Percentiles rank a stretch among this genome's conserved stretches.
phyloP scores from a whole-genome alignment of 2,329 filamentous ascomycete genomes.

The Magnaporthiopsis incrustans region DNA sequence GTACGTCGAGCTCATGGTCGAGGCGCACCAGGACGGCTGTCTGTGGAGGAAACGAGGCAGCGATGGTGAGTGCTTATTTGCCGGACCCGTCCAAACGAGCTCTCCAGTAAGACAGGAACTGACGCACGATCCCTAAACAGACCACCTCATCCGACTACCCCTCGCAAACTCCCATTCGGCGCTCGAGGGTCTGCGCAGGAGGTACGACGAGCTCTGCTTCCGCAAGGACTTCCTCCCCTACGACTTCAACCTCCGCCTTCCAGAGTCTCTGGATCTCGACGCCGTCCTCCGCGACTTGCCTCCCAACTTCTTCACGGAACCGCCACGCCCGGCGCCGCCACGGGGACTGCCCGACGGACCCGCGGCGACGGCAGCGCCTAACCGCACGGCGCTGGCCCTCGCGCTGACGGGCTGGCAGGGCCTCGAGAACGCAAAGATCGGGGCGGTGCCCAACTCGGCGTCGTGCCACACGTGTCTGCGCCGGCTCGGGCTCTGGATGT shows the following conservation, averaged over 20 bases:
- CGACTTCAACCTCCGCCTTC: constrained; percentile 51
- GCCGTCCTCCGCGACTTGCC: constrained; percentile 41
- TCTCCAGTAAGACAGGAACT: constrained; percentile 10
- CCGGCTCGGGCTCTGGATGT: constrained; percentile 89
- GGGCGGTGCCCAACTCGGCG: constrained; percentile 62
- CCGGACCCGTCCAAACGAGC: constrained; percentile 32
- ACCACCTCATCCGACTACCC: constrained; percentile 52
- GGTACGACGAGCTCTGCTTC: constrained; percentile 55
- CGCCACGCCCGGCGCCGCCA: constrained; percentile 24
- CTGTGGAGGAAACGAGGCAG: constrained; percentile 84
- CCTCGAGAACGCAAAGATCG: constrained; percentile 43
- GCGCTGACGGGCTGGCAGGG: constrained; percentile 72
- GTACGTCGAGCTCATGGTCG: constrained; percentile 65
- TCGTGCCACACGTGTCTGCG: constrained; percentile 82
- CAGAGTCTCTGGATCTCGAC: constrained; percentile 43
- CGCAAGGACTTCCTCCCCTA: constrained; percentile 52
- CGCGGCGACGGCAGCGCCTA: constrained; percentile 29
- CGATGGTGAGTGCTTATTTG: constrained; percentile 40
- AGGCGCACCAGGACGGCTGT: constrained; percentile 72
- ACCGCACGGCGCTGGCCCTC: constrained; percentile 57
- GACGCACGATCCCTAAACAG: constrained; percentile 24
- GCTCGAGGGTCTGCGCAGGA: constrained; percentile 48
- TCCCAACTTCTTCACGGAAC: constrained; percentile 43
- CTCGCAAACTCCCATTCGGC: constrained; percentile 54
- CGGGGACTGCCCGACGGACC: constrained; percentile 10